Evolutionary conservation across 768 basidiomycete species (phyloP).

Genomic region (Lactarius quietus): DNA sequence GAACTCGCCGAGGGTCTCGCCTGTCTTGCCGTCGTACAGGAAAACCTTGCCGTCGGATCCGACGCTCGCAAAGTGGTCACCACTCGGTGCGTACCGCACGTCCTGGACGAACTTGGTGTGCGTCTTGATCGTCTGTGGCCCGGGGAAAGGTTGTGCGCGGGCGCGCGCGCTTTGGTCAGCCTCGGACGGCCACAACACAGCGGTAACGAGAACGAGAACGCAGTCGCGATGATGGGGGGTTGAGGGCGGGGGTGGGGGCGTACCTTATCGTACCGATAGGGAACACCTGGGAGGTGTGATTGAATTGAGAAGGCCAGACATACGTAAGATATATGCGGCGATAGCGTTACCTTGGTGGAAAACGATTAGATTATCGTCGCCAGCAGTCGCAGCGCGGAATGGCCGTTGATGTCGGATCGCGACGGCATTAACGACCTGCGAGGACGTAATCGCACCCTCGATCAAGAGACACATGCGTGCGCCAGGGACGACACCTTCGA

Average conservation of each 20-base stretch:
- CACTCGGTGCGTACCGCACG: slow-evolving; percentile 76
- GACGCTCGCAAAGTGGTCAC: slow-evolving; percentile 81
- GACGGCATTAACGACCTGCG: slow-evolving; percentile 80
- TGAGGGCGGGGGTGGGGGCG: background rate
- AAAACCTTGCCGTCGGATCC: slow-evolving; percentile 87
- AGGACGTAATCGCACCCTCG: background rate
- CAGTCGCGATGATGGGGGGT: background rate
- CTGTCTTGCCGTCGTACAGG: slow-evolving; percentile 87
- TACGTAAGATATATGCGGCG: slow-evolving; percentile 8
- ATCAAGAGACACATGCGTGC: background rate
- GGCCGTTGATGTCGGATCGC: slow-evolving; percentile 86
- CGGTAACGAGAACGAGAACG: background rate
- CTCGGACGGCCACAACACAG: background rate
- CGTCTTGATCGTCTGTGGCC: slow-evolving; percentile 66
- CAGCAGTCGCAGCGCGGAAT: slow-evolving; percentile 85
- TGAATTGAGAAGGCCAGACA: slow-evolving; percentile 11
- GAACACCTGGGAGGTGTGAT: slow-evolving; percentile 48
- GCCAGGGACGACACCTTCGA: slow-evolving; percentile 61
- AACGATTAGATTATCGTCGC: slow-evolving; percentile 76
- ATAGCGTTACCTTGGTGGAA: slow-evolving; percentile 66
- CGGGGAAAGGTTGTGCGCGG: background rate
- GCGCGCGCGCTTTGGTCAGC: background rate
- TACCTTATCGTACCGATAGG: slow-evolving; percentile 88
- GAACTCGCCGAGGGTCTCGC: slow-evolving; percentile 70
- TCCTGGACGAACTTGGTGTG: slow-evolving; percentile 95